These are phyloP conservation scores for Lentinula guzmanii DNA, from an alignment of 768 basidiomycete genomes.

Conservation along the genomic window DNA sequence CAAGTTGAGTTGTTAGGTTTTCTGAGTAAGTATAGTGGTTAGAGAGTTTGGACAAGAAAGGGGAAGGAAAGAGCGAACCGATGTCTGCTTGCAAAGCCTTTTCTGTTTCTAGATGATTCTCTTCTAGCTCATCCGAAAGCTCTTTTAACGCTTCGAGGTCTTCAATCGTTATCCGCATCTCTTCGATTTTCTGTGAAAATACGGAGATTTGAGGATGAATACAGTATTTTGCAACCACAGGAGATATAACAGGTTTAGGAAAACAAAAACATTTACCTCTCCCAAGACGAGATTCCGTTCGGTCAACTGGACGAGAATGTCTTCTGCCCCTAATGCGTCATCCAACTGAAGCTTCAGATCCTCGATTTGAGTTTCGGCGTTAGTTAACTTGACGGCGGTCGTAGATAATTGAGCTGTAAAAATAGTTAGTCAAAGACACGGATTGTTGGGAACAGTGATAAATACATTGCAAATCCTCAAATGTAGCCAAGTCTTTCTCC, in stretches of 20 bases:
- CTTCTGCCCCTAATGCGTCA: constrained; percentile 91
- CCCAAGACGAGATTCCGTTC: constrained; percentile 89
- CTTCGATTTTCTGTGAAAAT: constrained; percentile 80
- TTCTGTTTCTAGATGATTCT: constrained; percentile 92
- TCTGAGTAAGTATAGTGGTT: neutral
- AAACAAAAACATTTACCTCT: constrained; percentile 48
- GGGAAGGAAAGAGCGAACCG: constrained; percentile 39
- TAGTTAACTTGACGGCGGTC: constrained; percentile 76
- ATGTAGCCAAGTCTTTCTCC: constrained; percentile 69
- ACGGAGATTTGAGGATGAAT: too few species aligned
- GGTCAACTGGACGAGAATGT: constrained; percentile 92
- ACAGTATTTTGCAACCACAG: too few species aligned
- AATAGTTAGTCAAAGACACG: constrained; percentile 54
- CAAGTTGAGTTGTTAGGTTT: neutral
- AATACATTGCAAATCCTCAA: constrained; percentile 1
- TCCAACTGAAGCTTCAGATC: constrained; percentile 93
- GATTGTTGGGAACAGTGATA: neutral
- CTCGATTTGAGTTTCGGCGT: constrained; percentile 89
- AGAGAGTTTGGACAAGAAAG: neutral
- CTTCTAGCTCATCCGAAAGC: constrained; percentile 94
- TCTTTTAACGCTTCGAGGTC: constrained; percentile 95
- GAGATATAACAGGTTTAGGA: neutral
- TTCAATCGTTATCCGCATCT: constrained; percentile 94
- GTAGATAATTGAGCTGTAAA: neutral
- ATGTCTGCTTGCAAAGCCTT: constrained; percentile 87